Conservation (phyloP, 768 basidiomycete species). For the Phallus indusiatus region DNA sequence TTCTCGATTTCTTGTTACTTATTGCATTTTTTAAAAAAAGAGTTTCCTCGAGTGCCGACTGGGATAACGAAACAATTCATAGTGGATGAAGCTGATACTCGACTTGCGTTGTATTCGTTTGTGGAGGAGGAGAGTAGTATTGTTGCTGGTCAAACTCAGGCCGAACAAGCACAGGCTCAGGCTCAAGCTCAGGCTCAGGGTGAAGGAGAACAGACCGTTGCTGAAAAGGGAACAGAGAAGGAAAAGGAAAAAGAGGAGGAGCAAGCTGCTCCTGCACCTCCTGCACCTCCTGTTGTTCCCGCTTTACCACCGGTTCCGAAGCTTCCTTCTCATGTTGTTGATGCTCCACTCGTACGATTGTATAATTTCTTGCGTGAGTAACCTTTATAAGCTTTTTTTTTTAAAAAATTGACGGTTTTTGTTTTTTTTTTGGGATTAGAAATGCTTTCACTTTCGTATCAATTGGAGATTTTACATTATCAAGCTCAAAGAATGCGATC, state of each 20-base stretch:
- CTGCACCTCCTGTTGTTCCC: not conserved
- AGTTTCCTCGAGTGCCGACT: conserved; percentile 62
- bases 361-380: conserved; percentile 84
- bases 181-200: conserved; percentile 32
- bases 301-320: conserved; percentile 22
- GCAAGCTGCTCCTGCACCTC: not conserved
- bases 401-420: conserved; percentile 8
- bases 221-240: not conserved
- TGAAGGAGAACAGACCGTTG: conserved; percentile 31
- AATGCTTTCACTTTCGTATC: conserved; percentile 87
- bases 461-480: conserved; percentile 81
- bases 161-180: conserved; percentile 30
- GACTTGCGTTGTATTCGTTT: conserved; percentile 46
- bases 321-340: conserved; percentile 53
- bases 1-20: not conserved
- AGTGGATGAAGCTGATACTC: conserved; percentile 61
- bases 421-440: conserved; percentile 33
- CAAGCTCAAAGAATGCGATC: conserved; percentile 72
- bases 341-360: conserved; percentile 75
- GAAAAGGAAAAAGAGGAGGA: not conserved
- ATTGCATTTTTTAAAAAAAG: conserved; percentile 25
- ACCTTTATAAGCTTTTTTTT: not conserved
- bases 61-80: conserved; percentile 58
- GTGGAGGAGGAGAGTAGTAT: not conserved
- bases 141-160: conserved; percentile 36